Evolutionary conservation across 2,329 filamentous ascomycete genomes (phyloP).

Genomic region (Epichloe gansuensis): DNA sequence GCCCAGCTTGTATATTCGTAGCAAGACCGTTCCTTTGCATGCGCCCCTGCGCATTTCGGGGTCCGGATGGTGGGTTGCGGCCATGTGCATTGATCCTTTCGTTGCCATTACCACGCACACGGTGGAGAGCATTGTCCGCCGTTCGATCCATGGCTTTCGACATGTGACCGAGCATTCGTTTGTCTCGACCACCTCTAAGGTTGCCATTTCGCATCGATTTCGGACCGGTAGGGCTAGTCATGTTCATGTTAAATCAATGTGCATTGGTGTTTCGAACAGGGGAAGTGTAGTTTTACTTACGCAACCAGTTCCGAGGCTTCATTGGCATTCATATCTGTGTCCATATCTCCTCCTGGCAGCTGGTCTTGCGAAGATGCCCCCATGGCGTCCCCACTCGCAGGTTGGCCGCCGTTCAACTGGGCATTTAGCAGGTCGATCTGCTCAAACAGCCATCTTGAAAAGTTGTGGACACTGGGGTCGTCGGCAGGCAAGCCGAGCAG

Average conservation of each 20-base stretch:
- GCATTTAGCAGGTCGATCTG: constrained; percentile 60
- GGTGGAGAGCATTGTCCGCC: constrained; percentile 65
- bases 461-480: constrained; percentile 70
- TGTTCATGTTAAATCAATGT: not conserved
- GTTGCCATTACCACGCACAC: constrained; percentile 60
- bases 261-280: not conserved
- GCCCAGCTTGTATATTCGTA: constrained; percentile 37
- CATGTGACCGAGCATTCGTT: constrained; percentile 76
- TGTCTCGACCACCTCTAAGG: constrained; percentile 50
- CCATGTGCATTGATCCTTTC: constrained; percentile 73
- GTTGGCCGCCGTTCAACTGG: constrained; percentile 43
- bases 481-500: constrained; percentile 72
- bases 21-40: constrained; percentile 35
- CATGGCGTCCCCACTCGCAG: constrained; percentile 16
- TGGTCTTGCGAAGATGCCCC: constrained; percentile 24
- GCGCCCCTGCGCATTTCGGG: constrained; percentile 42
- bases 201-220: constrained; percentile 81
- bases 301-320: constrained; percentile 39
- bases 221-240: constrained; percentile 72
- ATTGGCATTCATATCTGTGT: constrained; percentile 61
- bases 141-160: constrained; percentile 71
- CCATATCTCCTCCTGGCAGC: constrained; percentile 34
- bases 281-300: constrained; percentile 32
- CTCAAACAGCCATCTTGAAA: constrained; percentile 87
- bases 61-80: constrained; percentile 60